Conservation (phyloP, 1,139 yeast species). For the Geotrichum cucujoidarum region DNA sequence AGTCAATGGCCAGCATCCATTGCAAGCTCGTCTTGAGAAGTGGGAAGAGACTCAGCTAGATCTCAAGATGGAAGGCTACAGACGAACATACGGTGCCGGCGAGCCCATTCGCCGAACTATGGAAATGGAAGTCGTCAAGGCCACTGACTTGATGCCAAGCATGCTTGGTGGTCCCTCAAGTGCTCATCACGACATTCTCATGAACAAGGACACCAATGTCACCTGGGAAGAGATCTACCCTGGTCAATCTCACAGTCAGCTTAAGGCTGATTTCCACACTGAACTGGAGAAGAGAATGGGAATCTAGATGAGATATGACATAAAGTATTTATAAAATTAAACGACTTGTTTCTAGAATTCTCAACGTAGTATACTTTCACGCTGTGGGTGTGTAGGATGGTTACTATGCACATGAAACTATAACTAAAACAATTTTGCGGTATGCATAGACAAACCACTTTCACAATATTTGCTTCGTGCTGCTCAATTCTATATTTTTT, state of each 20-base stretch:
- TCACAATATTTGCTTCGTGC: no score
- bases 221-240: conserved; percentile 94
- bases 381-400: no score
- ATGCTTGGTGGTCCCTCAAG: conserved; percentile 48
- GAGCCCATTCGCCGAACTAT: conserved; percentile 88
- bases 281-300: conserved; percentile 62
- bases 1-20: conserved; percentile 81
- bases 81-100: conserved; percentile 86
- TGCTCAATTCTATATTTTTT: no score
- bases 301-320: no score
- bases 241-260: conserved; percentile 30
- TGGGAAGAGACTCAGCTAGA: conserved; percentile 80
- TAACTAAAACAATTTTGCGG: no score
- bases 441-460: no score
- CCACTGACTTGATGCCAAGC: conserved; percentile 65
- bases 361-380: no score
- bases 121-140: conserved; percentile 73
- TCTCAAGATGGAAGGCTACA: conserved; percentile 67
- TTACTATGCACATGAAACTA: no score
- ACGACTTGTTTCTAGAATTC: no score
- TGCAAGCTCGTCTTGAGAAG: conserved; percentile 64
- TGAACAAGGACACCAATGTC: conserved; percentile 66
- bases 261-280: conserved; percentile 53
- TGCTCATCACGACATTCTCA: conserved; percentile 70
- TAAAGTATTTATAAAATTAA: no score